Evolutionary conservation across 1,284 basidiomycete species (phyloP), one percentile per base, ranked within the genome.

Genomic region (Ceratobasidium sp.): DNA sequence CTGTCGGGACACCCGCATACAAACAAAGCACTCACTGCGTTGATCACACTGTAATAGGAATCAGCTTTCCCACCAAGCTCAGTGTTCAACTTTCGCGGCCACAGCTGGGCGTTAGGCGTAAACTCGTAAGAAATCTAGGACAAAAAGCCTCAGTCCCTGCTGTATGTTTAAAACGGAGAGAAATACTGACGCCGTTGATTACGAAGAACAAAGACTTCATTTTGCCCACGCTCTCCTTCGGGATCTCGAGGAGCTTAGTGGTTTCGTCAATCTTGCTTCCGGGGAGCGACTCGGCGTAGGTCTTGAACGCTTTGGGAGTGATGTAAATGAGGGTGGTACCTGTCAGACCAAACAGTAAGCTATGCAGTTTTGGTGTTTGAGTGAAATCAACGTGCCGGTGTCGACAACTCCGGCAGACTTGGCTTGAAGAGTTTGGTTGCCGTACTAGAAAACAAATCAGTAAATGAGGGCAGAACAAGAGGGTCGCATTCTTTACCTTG

Each of bases 81-180:
- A 55, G 70, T 63, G 35, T 72, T 72, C 35, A 72, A 30, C 5
- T 46, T 32, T 2, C 70, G 70, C 11, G 70, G 70, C 70, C 70
- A 72, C 23, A 72, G 58, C 32, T 72, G 70, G 7, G 70, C 70
- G 28, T 72, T 72, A 8, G 70, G 70, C 11, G 70, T 72, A n/a
- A 72, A 63, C 38, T 70, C 67, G 55, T 70, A 70, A 44, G 67
- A 50, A 11, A 70, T 44, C 67, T 70, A 38, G 16, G 26, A 14
- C 54, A 38, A 28, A n/a, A n/a, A n/a, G n/a, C n/a, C n/a, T n/a
- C n/a, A n/a, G n/a, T n/a, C n/a, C n/a, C n/a, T n/a, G n/a, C n/a
- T n/a, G n/a, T n/a, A n/a, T n/a, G n/a, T n/a, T n/a, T n/a, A n/a
- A n/a, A n/a, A n/a, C n/a, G n/a, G n/a, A n/a, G n/a, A n/a, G n/a